Evolutionary conservation across 805 yeast species (phyloP).

Genomic region (Saitoella complicata): DNA sequence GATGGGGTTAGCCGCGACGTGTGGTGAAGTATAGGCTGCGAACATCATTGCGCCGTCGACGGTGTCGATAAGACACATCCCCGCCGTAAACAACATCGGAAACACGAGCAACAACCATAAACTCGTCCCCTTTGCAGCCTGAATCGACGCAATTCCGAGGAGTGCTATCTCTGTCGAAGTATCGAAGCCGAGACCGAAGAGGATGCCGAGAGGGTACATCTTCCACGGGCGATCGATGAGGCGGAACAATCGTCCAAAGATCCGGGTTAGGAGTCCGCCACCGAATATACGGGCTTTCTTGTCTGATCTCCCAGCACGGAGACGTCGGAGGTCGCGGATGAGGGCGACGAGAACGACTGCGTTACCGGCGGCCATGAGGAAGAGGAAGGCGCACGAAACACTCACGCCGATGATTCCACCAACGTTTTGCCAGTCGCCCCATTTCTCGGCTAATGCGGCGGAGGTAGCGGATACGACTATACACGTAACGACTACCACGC

Average conservation of each 20-base stretch:
- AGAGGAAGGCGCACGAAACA: neutral
- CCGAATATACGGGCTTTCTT: neutral
- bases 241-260: neutral
- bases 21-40: neutral
- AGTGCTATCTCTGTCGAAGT: neutral
- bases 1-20: neutral
- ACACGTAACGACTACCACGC: neutral
- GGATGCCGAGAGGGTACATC: neutral
- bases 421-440: neutral
- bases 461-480: neutral
- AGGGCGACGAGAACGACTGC: neutral
- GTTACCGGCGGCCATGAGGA: slow-evolving; percentile 1
- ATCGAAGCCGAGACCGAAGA: slow-evolving; percentile 1
- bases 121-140: neutral
- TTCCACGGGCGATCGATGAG: slow-evolving; percentile 1
- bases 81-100: neutral
- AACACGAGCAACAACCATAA: neutral
- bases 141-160: neutral
- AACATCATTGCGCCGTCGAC: neutral
- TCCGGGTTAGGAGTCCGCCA: neutral
- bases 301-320: neutral
- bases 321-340: neutral
- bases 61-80: neutral
- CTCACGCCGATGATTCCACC: neutral
- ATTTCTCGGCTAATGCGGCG: neutral